These are phyloP conservation scores for Cyathus striatus DNA, from an alignment of 768 basidiomycete species.

Conservation along the genomic window DNA sequence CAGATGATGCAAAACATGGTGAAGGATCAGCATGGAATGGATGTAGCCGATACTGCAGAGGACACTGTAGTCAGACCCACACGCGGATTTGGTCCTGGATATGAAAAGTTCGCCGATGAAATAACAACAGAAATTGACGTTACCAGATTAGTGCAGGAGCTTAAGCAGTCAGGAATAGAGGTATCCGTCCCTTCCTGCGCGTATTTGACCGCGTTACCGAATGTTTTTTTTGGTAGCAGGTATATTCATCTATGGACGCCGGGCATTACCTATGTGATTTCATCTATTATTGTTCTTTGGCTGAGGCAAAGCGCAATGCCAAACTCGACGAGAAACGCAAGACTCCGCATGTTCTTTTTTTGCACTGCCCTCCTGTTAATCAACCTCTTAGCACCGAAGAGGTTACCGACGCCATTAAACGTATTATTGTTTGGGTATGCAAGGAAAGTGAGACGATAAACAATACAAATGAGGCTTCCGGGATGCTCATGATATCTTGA, in stretches of 20 bases:
- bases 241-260: constrained; percentile 70
- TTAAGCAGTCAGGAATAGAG: constrained; percentile 46
- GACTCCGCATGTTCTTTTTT: constrained; percentile 52
- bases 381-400: constrained; percentile 62
- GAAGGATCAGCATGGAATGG: constrained; percentile 31
- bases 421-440: constrained; percentile 58
- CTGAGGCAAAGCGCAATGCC: constrained; percentile 53
- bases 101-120: constrained; percentile 52
- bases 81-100: constrained; percentile 42
- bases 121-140: constrained; percentile 58
- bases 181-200: constrained; percentile 21
- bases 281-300: constrained; percentile 71
- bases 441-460: constrained; percentile 30
- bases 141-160: constrained; percentile 47
- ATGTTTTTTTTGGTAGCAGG: constrained; percentile 36
- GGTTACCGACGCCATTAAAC: constrained; percentile 60
- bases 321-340: constrained; percentile 37
- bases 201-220: constrained; percentile 2
- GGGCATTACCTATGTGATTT: constrained; percentile 77
- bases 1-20: constrained; percentile 29
- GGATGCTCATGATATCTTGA: not conserved
- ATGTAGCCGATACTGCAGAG: constrained; percentile 26
- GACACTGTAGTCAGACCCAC: constrained; percentile 31
- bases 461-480: constrained; percentile 18
- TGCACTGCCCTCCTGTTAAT: constrained; percentile 68